Evolutionary conservation across 2,329 filamentous ascomycete genomes (phyloP), one percentile per base, ranked within the genome.

Genomic region (Diaporthe sp.): DNA sequence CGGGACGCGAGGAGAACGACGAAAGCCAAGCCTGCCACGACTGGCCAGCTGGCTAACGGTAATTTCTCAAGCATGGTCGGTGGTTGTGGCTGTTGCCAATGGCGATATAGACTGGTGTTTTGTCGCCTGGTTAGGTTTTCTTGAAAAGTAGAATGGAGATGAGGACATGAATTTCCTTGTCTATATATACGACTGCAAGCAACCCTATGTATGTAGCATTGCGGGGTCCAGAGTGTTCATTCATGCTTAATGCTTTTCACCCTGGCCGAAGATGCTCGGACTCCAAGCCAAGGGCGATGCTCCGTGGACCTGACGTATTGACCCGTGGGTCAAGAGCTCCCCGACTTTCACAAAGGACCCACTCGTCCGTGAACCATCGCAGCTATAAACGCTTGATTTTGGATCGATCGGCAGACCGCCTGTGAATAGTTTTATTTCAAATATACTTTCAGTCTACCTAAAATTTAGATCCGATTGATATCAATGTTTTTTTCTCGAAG

Each of bases 221-320:
- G 62, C 62, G 62, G 62, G 62, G 62, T 51, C 44, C 31, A 19
- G 19, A 51, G 28, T 8, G 28, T 67, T 67, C 19, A 68, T 51
- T 68, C 62, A 51, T 68, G 62, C 61, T 34, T 37, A 10, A 68
- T 51, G 62, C 42, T 68, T 34, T 10, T 49, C 44, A 22, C 61
- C 61, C 42, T 67, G 61, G 62, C 28, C 19, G 12, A n/a, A 31
- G 17, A 13, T 65, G 59, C 15, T 65, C 59, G 59, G 59, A 51
- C 42, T 49, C 42, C 17, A 51, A 67, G 25, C 44, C 61, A n/a
- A 51, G 42, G 39, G 61, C 61, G 28, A 59, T 39, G 44, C 39
- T 51, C 28, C 61, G 42, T 28, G 17, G 17, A 46, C 15, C 22
- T 49, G 44, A 44, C 39, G n/a, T 62, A 25, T 62, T 44, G 39